Evolutionary conservation across 2,329 filamentous ascomycete genomes (phyloP).

Genomic region (Aspergillus niger): DNA sequence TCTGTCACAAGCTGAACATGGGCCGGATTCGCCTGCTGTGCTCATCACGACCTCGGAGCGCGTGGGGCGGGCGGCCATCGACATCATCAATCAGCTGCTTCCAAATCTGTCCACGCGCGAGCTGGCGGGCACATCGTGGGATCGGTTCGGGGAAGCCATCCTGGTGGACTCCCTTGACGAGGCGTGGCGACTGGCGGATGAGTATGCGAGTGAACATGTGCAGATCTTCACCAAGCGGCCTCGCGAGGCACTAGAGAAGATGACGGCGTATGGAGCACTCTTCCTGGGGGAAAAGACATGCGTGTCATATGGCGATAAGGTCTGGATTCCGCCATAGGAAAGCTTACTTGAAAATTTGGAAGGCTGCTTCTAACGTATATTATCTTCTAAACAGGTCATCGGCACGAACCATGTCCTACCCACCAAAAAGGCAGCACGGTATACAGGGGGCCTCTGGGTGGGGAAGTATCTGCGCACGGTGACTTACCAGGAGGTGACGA

Average conservation of each 20-base stretch:
- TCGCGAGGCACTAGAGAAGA: slow-evolving; percentile 53
- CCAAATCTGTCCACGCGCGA: slow-evolving; percentile 47
- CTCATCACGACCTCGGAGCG: slow-evolving; percentile 52
- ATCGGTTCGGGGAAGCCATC: slow-evolving; percentile 50
- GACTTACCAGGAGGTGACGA: slow-evolving; percentile 56
- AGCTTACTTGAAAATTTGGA: too few relatives aligned
- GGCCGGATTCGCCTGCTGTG: slow-evolving; percentile 54
- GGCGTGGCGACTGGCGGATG: slow-evolving; percentile 49
- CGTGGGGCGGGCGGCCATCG: slow-evolving; percentile 43
- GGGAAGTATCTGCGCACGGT: slow-evolving; percentile 56
- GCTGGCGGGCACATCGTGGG: slow-evolving; percentile 50
- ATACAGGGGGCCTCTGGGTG: slow-evolving; percentile 58
- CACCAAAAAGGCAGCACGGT: slow-evolving; percentile 51
- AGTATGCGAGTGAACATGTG: slow-evolving; percentile 55
- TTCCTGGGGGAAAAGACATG: slow-evolving; percentile 57
- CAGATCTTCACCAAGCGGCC: slow-evolving; percentile 53
- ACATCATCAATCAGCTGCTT: slow-evolving; percentile 42
- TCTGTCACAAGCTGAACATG: slow-evolving; percentile 55
- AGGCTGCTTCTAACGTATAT: not conserved
- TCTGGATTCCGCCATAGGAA: slow-evolving; percentile 17
- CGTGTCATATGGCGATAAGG: slow-evolving; percentile 58
- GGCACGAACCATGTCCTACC: slow-evolving; percentile 59
- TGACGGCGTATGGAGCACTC: slow-evolving; percentile 54
- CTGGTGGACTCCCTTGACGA: slow-evolving; percentile 48
- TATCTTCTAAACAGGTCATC: slow-evolving; percentile 45